Conservation (phyloP, 2,329 filamentous ascomycete species). For the Colletotrichum paranaense region DNA sequence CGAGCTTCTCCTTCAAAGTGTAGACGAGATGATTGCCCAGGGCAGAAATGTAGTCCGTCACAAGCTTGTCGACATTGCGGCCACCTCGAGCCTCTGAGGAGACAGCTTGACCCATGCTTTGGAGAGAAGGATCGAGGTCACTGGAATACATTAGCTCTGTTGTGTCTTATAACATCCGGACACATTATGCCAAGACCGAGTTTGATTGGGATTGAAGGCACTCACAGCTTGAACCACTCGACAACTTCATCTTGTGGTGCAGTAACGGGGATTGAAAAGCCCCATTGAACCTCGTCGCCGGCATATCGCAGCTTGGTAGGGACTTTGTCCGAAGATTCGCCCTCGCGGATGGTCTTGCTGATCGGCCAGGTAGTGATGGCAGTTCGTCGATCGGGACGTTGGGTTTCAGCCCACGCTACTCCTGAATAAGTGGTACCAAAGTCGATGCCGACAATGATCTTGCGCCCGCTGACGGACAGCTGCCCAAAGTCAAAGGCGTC, state of each 20-base stretch:
- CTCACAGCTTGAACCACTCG: constrained; percentile 64
- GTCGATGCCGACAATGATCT: constrained; percentile 64
- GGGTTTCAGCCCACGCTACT: constrained; percentile 62
- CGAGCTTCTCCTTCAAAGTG: constrained; percentile 55
- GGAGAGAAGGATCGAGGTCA: constrained; percentile 50
- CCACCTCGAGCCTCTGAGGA: constrained; percentile 43
- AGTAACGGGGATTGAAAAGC: constrained; percentile 57
- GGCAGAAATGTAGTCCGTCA: constrained; percentile 60
- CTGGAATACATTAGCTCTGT: constrained; percentile 34
- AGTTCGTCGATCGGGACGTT: constrained; percentile 52
- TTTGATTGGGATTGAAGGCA: not conserved
- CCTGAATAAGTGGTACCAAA: constrained; percentile 69
- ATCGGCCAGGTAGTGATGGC: constrained; percentile 59
- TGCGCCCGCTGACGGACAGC: constrained; percentile 48
- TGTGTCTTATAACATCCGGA: too few relatives aligned
- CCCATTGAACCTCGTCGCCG: constrained; percentile 58
- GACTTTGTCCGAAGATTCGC: constrained; percentile 58
- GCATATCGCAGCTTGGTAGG: constrained; percentile 60
- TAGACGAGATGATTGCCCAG: constrained; percentile 61
- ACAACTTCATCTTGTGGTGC: constrained; percentile 51
- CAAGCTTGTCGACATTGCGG: constrained; percentile 51
- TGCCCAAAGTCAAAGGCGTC: constrained; percentile 47
- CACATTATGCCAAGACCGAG: too few relatives aligned
- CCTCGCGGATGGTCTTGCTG: constrained; percentile 47
- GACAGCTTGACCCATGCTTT: constrained; percentile 45